Base-by-base conservation (phyloP, 805 yeast genomes). In the Candida insectorum region DNA sequence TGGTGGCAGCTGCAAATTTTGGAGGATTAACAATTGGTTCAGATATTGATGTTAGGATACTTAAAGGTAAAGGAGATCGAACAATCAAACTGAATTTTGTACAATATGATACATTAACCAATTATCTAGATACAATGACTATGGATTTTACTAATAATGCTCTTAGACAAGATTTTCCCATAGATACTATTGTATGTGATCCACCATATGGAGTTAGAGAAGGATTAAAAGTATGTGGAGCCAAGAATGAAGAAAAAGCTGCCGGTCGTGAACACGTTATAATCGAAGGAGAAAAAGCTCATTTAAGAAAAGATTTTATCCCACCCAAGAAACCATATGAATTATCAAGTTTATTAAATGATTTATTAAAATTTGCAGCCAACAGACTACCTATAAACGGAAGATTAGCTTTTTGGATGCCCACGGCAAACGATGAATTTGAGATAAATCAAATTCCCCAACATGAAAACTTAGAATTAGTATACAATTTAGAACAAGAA, bases 141-240 rank as follows among this genome's bases (percentile, higher is more conserved):
- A 85, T 93, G 93, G 98, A 93, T 61, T 93, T 93, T 58, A 93
- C 97, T 2, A 88, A 93, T 54, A 83, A 84, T 55, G 82, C 96
- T 3, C 65, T 93, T 34, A 69, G 96, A 44, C 38, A 55, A 0
- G 69, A 73, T 42, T 58, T 93, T 16, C 52, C 45, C 17, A 69
- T 93, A 10, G 96, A 93, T 53, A 71, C 85, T 1, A 91, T 93
- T 4, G 75, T 91, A 2, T 88, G 97, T 53, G 98, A 93, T 59
- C 98, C 98, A 2, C 98, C 98, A 0, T 93, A 93, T 56, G 98
- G 98, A 9, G 94, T 93, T 2, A 71, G 98, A 47, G 98, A 93
- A 57, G 95, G 97, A 3, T 73, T 93, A 34, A 88, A 87, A 54
- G 96, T 88, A 1, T 77, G 95, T 35, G 98, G 98, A 4, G 84